Base-by-base conservation (phyloP, 2,329 filamentous ascomycete species). In the Volutella citrinella region DNA sequence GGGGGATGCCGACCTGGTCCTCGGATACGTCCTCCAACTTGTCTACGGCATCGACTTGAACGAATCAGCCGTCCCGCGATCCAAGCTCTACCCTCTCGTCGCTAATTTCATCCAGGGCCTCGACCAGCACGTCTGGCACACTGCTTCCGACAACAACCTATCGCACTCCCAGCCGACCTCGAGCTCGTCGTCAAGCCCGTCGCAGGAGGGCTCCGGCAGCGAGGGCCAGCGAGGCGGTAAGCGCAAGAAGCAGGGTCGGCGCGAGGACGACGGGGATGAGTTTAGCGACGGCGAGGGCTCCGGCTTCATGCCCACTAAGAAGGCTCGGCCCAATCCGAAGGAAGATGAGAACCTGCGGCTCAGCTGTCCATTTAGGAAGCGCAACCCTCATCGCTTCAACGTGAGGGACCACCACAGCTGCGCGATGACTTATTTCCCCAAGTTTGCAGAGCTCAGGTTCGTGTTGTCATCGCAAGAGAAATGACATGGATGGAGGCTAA, bases 341-440 rank as follows among this genome's bases (percentile, higher is more conserved):
- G 63, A 64, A 0, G 62, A 66, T 2, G 62, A 63, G 31, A 63
- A 61, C 26, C 47, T 66, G 5, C 57, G 63, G 3, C 43, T 66
- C 5, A 66, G 65, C 32, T 70, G 67, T 35, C 67, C 67, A 2
- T 70, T 63, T 24, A 55, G 67, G 19, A 68, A 67, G 45, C 56
- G 66, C 10, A 69, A 70, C 25, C 65, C 67, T 2, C 54, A 56
- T 20, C 59, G 65, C 2, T 70, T 70, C 45, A 70, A 70, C 21
- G 62, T 70, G 26, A 56, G 67, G 5, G 66, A 70, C 26, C 61
- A 69, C 22, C 61, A 69, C 31, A 57, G 56, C 14, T 70, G 67
- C 39, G 65, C 66, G 12, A 65, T 64, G 55, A 65, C 59, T 1
- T 64, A 64, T 19, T 69, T 69, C 22, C 55, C 55, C 7, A 66